A percentile compares a stretch with the other conserved stretches of the same genome.
These are phyloP conservation scores for Cladosporium sp. DNA, from an alignment of 2,329 filamentous ascomycete species.

Conservation along the genomic window DNA sequence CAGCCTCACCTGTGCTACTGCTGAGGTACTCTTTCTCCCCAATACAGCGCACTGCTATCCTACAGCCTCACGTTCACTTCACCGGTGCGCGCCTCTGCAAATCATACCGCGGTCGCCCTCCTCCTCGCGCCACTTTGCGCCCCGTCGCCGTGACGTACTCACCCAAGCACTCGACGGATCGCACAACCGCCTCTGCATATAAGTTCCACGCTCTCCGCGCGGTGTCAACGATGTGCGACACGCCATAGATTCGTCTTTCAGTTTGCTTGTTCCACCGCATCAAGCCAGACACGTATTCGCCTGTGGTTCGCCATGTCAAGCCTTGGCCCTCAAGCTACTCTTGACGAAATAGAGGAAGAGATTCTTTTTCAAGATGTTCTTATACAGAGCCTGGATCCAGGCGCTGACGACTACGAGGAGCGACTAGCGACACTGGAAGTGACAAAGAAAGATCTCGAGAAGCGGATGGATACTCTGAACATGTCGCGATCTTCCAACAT, in stretches of 20 bases:
- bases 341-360: conserved; percentile 26
- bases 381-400: conserved; percentile 28
- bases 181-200: too few species aligned
- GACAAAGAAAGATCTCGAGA: conserved; percentile 21
- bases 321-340: background rate
- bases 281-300: background rate
- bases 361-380: conserved; percentile 29
- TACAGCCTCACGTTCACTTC: too few species aligned
- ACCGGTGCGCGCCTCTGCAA: too few species aligned
- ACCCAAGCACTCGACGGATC: too few species aligned
- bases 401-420: conserved; percentile 26
- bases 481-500: background rate
- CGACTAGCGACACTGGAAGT: conserved; percentile 21
- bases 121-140: too few species aligned
- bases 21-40: too few species aligned
- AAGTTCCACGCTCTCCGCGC: too few species aligned
- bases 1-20: too few species aligned
- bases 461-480: conserved; percentile 16
- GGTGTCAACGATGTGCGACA: background rate
- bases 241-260: conserved; percentile 4
- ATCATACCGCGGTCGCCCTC: too few species aligned
- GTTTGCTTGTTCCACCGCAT: background rate
- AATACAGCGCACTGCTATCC: too few species aligned
- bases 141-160: too few species aligned
- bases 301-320: background rate